Evolutionary conservation across 1,139 yeast genomes (phyloP).

Genomic region (Diutina mesorugosa): DNA sequence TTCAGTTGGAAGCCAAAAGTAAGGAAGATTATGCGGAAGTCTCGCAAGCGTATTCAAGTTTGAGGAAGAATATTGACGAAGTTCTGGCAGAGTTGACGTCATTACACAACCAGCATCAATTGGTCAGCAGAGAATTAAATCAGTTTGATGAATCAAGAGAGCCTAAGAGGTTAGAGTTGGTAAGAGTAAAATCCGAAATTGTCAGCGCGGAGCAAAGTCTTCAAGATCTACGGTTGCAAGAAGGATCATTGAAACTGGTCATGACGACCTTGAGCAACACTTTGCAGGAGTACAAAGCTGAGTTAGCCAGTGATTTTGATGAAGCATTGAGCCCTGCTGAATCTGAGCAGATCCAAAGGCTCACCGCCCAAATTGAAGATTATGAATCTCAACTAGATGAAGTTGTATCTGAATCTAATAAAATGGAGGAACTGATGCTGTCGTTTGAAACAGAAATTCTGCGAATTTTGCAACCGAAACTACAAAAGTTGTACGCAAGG

Average conservation of each 20-base stretch:
- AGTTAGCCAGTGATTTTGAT: conserved; percentile 42
- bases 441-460: conserved; percentile 37
- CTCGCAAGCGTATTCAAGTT: conserved; percentile 2
- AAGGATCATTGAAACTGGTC: conserved; percentile 13
- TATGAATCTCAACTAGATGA: conserved; percentile 29
- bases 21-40: conserved; percentile 24
- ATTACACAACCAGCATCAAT: conserved; percentile 19
- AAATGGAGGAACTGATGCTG: conserved; percentile 17
- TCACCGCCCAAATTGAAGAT: conserved; percentile 25
- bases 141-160: neutral
- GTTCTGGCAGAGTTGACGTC: conserved; percentile 17
- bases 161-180: conserved; percentile 13
- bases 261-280: conserved; percentile 16
- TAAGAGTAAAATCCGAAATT: conserved; percentile 27
- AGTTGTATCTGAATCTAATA: conserved; percentile 17
- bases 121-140: neutral
- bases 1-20: conserved; percentile 41
- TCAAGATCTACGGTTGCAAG: conserved; percentile 12
- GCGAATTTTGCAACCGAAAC: conserved; percentile 39
- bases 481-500: conserved; percentile 29
- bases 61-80: conserved; percentile 10
- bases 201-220: conserved; percentile 31
- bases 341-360: conserved; percentile 18
- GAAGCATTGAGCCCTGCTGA: conserved; percentile 35
- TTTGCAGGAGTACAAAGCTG: conserved; percentile 31